phyloP scores from a whole-genome alignment of 2,329 filamentous ascomycete genomes.

The Ophiostoma novo-ulmi region DNA sequence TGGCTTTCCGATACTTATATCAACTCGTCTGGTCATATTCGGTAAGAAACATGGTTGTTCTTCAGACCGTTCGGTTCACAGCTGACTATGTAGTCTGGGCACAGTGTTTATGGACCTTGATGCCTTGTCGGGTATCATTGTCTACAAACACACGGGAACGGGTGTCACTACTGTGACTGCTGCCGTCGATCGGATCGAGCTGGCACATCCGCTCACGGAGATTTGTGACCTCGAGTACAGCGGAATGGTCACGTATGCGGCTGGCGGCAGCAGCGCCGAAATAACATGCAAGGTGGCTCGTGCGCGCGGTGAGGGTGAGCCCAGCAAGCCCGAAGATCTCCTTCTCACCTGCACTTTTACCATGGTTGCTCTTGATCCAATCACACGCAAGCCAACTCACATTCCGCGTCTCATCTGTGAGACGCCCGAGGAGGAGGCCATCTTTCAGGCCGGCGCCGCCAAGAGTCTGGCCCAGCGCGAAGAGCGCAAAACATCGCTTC shows the following conservation, averaged over 20 bases:
- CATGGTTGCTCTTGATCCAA: slow-evolving; percentile 68
- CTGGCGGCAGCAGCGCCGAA: slow-evolving; percentile 67
- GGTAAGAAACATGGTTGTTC: slow-evolving; percentile 30
- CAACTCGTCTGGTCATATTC: slow-evolving; percentile 69
- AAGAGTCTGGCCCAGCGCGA: slow-evolving; percentile 54
- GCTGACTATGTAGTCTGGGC: slow-evolving; percentile 43
- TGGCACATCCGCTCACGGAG: slow-evolving; percentile 66
- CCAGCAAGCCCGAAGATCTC: slow-evolving; percentile 41
- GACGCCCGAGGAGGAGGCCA: slow-evolving; percentile 58
- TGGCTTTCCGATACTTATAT: slow-evolving; percentile 75
- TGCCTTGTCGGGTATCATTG: slow-evolving; percentile 69
- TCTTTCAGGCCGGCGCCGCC: slow-evolving; percentile 44
- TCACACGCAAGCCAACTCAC: slow-evolving; percentile 60
- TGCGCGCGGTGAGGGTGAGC: slow-evolving; percentile 55
- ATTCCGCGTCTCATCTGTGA: slow-evolving; percentile 52
- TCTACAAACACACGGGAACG: slow-evolving; percentile 62
- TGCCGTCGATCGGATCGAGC: slow-evolving; percentile 46
- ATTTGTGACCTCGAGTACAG: slow-evolving; percentile 75
- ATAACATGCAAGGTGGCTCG: slow-evolving; percentile 69
- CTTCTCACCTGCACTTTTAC: slow-evolving; percentile 57
- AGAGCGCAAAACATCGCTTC: slow-evolving; percentile 39
- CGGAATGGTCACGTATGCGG: slow-evolving; percentile 59
- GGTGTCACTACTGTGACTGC: slow-evolving; percentile 48
- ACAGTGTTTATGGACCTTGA: slow-evolving; percentile 77
- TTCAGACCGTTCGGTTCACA: not conserved